Percentiles rank a stretch among this genome's conserved stretches.
phyloP scores from a whole-genome alignment of 305 asterid species.

The Fraxinus angustifolia region DNA sequence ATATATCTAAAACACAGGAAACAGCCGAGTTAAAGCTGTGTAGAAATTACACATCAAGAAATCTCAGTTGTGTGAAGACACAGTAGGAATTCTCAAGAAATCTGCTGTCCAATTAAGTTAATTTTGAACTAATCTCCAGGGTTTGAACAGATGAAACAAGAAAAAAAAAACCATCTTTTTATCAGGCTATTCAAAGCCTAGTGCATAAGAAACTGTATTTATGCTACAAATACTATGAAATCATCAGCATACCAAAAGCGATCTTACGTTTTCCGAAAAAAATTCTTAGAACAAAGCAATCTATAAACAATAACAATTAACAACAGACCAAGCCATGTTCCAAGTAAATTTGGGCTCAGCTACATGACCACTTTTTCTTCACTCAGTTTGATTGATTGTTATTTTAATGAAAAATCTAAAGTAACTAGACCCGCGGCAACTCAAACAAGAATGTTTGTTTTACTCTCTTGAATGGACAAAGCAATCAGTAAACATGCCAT shows the following conservation, averaged over 20 bases:
- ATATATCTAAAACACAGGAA: background rate
- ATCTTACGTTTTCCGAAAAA: background rate
- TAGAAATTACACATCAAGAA: background rate
- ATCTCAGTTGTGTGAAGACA: background rate
- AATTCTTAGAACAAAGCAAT: background rate
- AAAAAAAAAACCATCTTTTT: too few species aligned
- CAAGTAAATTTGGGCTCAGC: background rate
- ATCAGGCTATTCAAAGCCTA: too few species aligned
- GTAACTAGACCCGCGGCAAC: background rate
- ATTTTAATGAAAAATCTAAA: too few species aligned
- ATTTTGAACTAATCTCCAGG: background rate
- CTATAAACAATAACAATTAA: background rate
- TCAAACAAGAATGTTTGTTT: background rate
- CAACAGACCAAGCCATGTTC: background rate
- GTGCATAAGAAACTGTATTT: too few species aligned
- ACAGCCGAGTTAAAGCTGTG: background rate
- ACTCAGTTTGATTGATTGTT: background rate
- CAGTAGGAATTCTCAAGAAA: too few species aligned
- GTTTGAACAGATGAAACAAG: background rate
- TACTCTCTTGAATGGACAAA: background rate
- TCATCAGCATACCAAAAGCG: too few species aligned
- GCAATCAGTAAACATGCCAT: background rate
- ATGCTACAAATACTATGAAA: too few species aligned
- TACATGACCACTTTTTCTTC: background rate
- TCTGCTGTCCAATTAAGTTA: background rate